A percentile compares a stretch with the other conserved stretches of the same genome.
Evolutionary conservation across 192 early-diverging fungal genomes (phyloP).

Genomic region (Coemansia sp.): DNA sequence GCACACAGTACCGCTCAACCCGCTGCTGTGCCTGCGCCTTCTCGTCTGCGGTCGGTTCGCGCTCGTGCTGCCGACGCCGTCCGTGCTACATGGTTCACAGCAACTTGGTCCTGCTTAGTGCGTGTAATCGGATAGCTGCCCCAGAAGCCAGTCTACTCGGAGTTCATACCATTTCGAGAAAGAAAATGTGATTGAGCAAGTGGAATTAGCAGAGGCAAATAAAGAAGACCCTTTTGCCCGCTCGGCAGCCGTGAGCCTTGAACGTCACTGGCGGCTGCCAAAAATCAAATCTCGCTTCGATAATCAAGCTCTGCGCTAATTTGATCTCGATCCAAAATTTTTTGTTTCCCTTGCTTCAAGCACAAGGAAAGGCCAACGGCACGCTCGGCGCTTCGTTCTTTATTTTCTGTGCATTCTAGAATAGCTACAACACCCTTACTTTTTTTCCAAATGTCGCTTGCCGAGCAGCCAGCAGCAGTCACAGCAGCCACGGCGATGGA

Average conservation of each 20-base stretch:
- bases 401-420: not conserved
- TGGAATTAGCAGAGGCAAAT: not conserved
- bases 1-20: constrained; percentile 38
- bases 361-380: too few species aligned
- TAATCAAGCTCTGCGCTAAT: too few species aligned
- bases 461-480: constrained; percentile 5
- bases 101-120: too few species aligned
- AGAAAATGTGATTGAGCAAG: not conserved
- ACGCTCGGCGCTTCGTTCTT: not conserved
- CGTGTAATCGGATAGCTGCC: too few species aligned
- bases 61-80: constrained; percentile 23
- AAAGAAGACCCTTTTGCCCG: too few species aligned
- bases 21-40: constrained; percentile 26
- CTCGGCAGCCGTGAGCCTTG: too few species aligned
- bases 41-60: constrained; percentile 25
- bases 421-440: not conserved
- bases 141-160: too few species aligned
- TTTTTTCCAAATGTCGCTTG: constrained; percentile 17
- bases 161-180: not conserved
- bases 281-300: too few species aligned
- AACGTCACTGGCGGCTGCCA: too few species aligned
- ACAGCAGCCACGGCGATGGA: constrained; percentile 17
- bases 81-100: constrained; percentile 36
- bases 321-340: constrained; percentile 2
- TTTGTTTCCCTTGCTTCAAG: constrained; percentile 1